Percentiles rank a stretch among this genome's conserved stretches.
Conservation (phyloP, 2,329 filamentous ascomycete genomes). For the Colletotrichum eremochloae region DNA sequence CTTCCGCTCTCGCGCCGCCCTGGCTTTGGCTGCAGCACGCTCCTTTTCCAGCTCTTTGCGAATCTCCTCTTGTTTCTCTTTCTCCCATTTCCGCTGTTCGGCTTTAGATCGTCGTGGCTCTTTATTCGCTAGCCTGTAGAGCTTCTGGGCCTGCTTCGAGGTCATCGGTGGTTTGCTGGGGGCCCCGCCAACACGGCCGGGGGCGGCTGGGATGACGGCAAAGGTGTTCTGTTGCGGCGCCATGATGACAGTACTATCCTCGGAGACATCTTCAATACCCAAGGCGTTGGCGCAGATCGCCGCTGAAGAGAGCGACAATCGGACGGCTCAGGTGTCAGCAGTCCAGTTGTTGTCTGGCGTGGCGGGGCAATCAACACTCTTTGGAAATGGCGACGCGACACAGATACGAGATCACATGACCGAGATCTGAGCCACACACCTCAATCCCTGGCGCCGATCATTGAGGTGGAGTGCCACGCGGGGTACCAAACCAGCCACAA, state of each 20-base stretch:
- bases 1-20: conserved; percentile 66
- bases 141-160: conserved; percentile 57
- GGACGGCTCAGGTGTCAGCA: neutral
- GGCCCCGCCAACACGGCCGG: conserved; percentile 44
- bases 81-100: conserved; percentile 56
- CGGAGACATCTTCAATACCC: conserved; percentile 23
- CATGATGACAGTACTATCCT: conserved; percentile 47
- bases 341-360: neutral
- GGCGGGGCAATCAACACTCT: conserved; percentile 36
- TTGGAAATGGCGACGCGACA: conserved; percentile 24
- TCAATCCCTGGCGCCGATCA: neutral
- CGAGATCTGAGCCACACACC: conserved; percentile 12
- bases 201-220: conserved; percentile 55
- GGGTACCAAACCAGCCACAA: conserved; percentile 38
- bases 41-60: conserved; percentile 65
- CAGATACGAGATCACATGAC: conserved; percentile 26
- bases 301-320: neutral
- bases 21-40: conserved; percentile 62
- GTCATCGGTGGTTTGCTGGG: conserved; percentile 54
- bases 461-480: conserved; percentile 34
- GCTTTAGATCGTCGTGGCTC: conserved; percentile 58
- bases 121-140: conserved; percentile 53
- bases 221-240: conserved; percentile 58
- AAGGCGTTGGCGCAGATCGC: neutral
- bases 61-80: conserved; percentile 65